Evolutionary conservation across 768 basidiomycete genomes (phyloP), one percentile per base, ranked within the genome.

Genomic region (Bullera alba): DNA sequence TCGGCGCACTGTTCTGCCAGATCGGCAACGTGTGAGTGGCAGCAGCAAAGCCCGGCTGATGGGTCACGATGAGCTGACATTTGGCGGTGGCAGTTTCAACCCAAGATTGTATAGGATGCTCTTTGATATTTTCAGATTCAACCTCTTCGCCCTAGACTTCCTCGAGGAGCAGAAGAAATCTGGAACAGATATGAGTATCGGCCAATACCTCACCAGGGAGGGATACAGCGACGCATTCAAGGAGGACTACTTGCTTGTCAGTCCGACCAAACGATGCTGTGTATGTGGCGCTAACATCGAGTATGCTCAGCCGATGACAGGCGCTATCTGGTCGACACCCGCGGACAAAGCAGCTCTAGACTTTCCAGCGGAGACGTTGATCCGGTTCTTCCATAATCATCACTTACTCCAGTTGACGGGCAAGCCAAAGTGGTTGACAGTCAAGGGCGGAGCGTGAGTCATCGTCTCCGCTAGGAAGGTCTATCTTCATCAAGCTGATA

Each of bases 311-410:
- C 84, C 84, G 0, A 83, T 87, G 83, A 85, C 83, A 6, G 84
- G 84, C 1, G 82, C 83, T 2, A 81, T 87, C 34, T 87, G 85
- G 85, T 85, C 81, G 38, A 86, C 83, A 0, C 82, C 84, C 0
- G 81, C 85, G 7, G 81, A 82, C 54, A 79, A 79, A 60, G 85
- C 83, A 56, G 77, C 79, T 2, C 70, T 82, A 43, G 82, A 84
- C 56, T 85, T 87, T 61, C 85, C 85, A 6, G 84, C 81, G 0
- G 75, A 74, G 34, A 85, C 85, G 0, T 70, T 86, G 68, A 81
- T 86, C 37, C 80, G 81, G 55, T 86, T 85, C 66, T 74, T 86
- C 78, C 78, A 79, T 65, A 86, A 86, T 62, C 84, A 86, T 57
- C 81, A 83, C 63, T 75, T 87, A 0, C 76, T 86, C 0, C 85